phyloP scores from a whole-genome alignment of 768 basidiomycete genomes.

The Trametes elegans region DNA sequence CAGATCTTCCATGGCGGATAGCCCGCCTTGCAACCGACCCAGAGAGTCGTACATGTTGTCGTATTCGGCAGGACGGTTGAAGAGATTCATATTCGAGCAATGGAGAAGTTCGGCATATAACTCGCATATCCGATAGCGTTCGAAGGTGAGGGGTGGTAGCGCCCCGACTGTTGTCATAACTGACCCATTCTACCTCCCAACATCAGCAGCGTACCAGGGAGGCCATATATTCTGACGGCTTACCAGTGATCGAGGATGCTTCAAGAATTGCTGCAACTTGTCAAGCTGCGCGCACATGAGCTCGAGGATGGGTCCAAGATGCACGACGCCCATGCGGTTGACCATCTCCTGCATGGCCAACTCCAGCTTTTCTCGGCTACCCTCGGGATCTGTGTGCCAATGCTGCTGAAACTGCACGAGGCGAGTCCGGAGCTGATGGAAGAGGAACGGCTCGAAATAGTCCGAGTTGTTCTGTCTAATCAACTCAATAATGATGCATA shows the following conservation, averaged over 20 bases:
- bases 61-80: conserved; percentile 76
- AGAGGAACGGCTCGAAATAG: conserved; percentile 96
- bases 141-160: conserved; percentile 83
- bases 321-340: conserved; percentile 84
- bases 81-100: conserved; percentile 95
- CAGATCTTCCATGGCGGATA: conserved; percentile 80
- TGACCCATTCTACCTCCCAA: conserved; percentile 52
- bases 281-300: conserved; percentile 67
- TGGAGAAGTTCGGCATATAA: conserved; percentile 95
- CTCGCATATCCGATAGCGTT: conserved; percentile 95
- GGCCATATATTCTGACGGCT: conserved; percentile 27
- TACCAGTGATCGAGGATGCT: conserved; percentile 75
- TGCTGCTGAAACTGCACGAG: conserved; percentile 86
- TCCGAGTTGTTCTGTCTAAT: conserved; percentile 98
- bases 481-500: conserved; percentile 87
- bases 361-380: conserved; percentile 66
- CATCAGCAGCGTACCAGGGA: neutral
- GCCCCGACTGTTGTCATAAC: conserved; percentile 72
- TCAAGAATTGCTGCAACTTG: conserved; percentile 67
- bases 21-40: conserved; percentile 85
- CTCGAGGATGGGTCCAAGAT: conserved; percentile 79
- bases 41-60: conserved; percentile 75
- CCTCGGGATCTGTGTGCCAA: conserved; percentile 45
- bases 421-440: conserved; percentile 89
- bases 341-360: conserved; percentile 78